These are phyloP conservation scores for Claviceps humidiphila DNA, from an alignment of 2,329 filamentous ascomycete species.

Conservation along the genomic window DNA sequence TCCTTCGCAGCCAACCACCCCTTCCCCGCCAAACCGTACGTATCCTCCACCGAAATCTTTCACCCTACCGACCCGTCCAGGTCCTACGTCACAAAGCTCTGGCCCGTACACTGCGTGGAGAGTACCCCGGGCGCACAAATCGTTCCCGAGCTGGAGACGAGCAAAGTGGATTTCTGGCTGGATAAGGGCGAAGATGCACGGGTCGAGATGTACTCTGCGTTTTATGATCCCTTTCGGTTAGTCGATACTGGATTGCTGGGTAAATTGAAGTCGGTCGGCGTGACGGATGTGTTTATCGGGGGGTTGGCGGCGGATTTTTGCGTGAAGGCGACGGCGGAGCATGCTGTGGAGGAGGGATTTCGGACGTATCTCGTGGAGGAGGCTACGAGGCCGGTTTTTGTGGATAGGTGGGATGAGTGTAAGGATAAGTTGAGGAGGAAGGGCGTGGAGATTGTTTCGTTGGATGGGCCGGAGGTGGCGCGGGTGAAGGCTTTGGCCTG, in stretches of 20 bases:
- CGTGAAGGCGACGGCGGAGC: constrained; percentile 67
- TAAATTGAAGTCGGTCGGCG: constrained; percentile 37
- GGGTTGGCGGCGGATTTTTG: constrained; percentile 86
- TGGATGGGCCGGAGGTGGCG: constrained; percentile 11
- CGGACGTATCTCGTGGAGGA: constrained; percentile 65
- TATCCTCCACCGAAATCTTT: constrained; percentile 46
- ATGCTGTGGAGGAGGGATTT: constrained; percentile 66
- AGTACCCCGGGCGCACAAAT: constrained; percentile 58
- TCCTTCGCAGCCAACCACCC: constrained; percentile 78
- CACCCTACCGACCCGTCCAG: constrained; percentile 54
- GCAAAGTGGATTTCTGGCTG: constrained; percentile 50
- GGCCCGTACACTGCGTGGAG: constrained; percentile 85
- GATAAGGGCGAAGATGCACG: constrained; percentile 63
- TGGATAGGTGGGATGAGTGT: constrained; percentile 40
- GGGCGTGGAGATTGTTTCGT: constrained; percentile 50
- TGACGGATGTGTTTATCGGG: constrained; percentile 75
- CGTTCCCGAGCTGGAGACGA: constrained; percentile 53
- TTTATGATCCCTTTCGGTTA: constrained; percentile 65
- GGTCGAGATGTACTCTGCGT: constrained; percentile 91
- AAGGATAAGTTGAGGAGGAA: constrained; percentile 38
- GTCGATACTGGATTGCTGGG: constrained; percentile 49
- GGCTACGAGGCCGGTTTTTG: constrained; percentile 60
- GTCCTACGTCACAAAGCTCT: constrained; percentile 56
- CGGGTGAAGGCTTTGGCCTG: constrained; percentile 9
- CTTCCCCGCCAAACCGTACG: constrained; percentile 50